Percentiles rank a stretch among this genome's conserved stretches.
Evolutionary conservation across 495 filamentous ascomycete species (phyloP).

Genomic region (Penicillium egyptiacum): DNA sequence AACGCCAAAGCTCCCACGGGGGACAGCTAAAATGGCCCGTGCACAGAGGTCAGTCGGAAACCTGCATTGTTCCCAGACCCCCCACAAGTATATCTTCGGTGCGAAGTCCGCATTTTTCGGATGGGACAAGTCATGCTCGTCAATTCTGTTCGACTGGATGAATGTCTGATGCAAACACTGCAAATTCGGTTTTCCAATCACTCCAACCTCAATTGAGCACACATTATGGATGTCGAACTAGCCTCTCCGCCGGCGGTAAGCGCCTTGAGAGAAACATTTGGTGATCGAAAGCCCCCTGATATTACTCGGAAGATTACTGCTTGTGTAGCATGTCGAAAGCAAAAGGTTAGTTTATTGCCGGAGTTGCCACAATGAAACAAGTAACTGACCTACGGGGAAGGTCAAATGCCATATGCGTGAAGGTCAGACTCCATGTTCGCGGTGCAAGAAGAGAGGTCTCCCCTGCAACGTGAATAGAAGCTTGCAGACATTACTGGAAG

Average conservation of each 20-base stretch:
- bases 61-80: constrained; percentile 14
- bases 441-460: constrained; percentile 32
- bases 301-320: constrained; percentile 43
- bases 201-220: background rate
- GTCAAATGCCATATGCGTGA: constrained; percentile 48
- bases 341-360: constrained; percentile 27
- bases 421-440: constrained; percentile 30
- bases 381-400: constrained; percentile 18
- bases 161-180: background rate
- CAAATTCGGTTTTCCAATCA: background rate
- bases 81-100: constrained; percentile 15
- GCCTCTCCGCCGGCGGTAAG: constrained; percentile 24
- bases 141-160: background rate
- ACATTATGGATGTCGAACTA: constrained; percentile 18
- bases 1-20: constrained; percentile 8
- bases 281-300: constrained; percentile 37
- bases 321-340: constrained; percentile 42
- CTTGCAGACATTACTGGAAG: constrained; percentile 39
- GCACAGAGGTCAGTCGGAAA: constrained; percentile 6
- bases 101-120: constrained; percentile 21
- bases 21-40: background rate
- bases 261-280: constrained; percentile 36
- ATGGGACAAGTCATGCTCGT: background rate
- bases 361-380: background rate
- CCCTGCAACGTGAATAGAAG: constrained; percentile 38